Base-by-base conservation (phyloP, 805 yeast genomes). In the Wickerhamomyces bisporus region DNA sequence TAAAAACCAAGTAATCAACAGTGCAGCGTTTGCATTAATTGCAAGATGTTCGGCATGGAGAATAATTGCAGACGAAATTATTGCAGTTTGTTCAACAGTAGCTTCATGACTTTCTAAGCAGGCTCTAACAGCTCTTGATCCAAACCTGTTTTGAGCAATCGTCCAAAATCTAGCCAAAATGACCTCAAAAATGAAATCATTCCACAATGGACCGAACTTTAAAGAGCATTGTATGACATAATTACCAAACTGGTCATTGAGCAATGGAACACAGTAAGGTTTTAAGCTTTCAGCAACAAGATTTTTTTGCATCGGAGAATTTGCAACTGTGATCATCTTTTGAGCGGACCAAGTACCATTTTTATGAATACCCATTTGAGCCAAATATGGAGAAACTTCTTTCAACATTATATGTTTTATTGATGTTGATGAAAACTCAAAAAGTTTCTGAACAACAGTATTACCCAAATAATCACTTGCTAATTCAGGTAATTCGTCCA, bases 261-360 rank as follows among this genome's bases (percentile, higher is more conserved):
- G 84, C 47, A 93, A 67, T 35, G 89, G 86, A 1, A 84, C 86
- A 33, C 93, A 76, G 54, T 83, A 88, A 2, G 95, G 93, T 42
- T 77, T 75, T 45, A 93, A 71, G 29, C 87, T 75, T 19, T 74
- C 66, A 8, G 81, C 79, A 31, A 93, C 84, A 34, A 83, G 57
- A 49, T 70, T 64, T 58, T 77, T 81, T 51, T 79, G 86, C 34
- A 75, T 71, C 31, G 71, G 78, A 34, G 77, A 78, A 45, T 71
- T 62, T 4, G 87, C 82, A 32, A 80, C 79, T 47, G 79, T 83
- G 49, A 93, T 88, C 61, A 93, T 81, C 61, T 91, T 93, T 61
- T 93, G 98, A 18, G 96, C 95, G 2, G 97, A 98, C 98, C 98
- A 93, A 5, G 98, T 93, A 44, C 98, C 98, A 60, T 93, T 93